phyloP scores from a whole-genome alignment of 208 protist genomes.

The Chromosphaera perkinsii region DNA sequence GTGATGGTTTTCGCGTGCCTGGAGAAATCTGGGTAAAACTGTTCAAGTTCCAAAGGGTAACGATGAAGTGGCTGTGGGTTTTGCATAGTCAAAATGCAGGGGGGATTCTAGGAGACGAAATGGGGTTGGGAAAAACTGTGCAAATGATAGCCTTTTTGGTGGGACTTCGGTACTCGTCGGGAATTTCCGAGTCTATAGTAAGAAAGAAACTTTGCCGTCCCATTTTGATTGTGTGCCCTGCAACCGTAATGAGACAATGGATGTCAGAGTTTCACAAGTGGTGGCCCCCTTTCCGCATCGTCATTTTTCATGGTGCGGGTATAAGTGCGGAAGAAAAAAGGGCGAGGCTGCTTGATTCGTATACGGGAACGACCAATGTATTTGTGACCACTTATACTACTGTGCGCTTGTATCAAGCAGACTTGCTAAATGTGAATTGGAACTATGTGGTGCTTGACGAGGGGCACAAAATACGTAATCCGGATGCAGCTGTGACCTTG shows the following conservation, averaged over 20 bases:
- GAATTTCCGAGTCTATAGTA: neutral
- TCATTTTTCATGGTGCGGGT: constrained; percentile 44
- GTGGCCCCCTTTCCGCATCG: constrained; percentile 58
- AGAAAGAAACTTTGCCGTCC: neutral
- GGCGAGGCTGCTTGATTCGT: neutral
- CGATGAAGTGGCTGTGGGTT: constrained; percentile 87
- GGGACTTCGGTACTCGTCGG: constrained; percentile 63
- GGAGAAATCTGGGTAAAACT: constrained; percentile 58
- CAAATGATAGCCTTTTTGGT: constrained; percentile 81
- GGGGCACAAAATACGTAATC: constrained; percentile 88
- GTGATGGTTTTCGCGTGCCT: neutral
- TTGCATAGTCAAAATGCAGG: constrained; percentile 76
- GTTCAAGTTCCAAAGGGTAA: constrained; percentile 81
- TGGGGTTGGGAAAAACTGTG: constrained; percentile 87
- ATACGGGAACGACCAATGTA: constrained; percentile 44
- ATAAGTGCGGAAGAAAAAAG: neutral
- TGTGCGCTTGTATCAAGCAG: constrained; percentile 60
- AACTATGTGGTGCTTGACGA: constrained; percentile 92
- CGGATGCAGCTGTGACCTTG: constrained; percentile 83
- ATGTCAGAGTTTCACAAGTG: constrained; percentile 86
- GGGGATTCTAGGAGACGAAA: constrained; percentile 91
- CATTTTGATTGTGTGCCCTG: constrained; percentile 72
- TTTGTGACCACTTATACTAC: constrained; percentile 85
- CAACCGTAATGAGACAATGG: constrained; percentile 79
- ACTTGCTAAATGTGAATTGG: constrained; percentile 58